phyloP scores from a whole-genome alignment of 176 grass and related monocot species.

The Avena insularis region DNA sequence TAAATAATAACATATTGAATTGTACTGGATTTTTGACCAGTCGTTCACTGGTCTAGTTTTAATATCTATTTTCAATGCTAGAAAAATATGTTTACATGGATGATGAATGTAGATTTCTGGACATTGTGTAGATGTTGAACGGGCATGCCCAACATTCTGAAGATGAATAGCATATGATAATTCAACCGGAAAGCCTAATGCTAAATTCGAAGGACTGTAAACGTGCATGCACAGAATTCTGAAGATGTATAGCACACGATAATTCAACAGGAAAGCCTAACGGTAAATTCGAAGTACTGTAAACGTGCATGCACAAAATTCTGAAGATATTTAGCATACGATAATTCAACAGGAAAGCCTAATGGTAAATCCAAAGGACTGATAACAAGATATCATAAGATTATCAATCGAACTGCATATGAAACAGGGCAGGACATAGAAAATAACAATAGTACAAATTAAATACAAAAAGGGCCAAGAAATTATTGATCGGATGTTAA shows the following conservation, averaged over 20 bases:
- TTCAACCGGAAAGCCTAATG: too few species aligned
- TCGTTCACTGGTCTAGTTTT: not conserved
- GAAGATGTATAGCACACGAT: constrained; percentile 5
- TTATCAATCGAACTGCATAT: constrained; percentile 6
- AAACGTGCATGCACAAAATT: constrained; percentile 18
- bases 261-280: not conserved
- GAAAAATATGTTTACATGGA: not conserved
- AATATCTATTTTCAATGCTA: not conserved
- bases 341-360: not conserved
- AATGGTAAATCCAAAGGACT: not conserved
- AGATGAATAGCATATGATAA: too few species aligned
- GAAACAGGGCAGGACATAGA: not conserved
- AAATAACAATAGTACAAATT: not conserved
- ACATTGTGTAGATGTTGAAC: constrained; percentile 19
- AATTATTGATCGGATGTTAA: not conserved
- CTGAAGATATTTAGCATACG: constrained; percentile 6
- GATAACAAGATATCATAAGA: constrained; percentile 17
- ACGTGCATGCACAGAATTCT: constrained; percentile 7
- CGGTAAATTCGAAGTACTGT: not conserved
- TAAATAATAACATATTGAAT: not conserved
- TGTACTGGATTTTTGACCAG: not conserved
- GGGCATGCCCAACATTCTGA: not conserved
- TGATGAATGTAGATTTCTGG: constrained; percentile 11
- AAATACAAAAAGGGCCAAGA: not conserved
- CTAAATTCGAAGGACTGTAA: not conserved